Evolutionary conservation across 78 protist species (phyloP).

Genomic region (Anaeramoeba ignava): DNA sequence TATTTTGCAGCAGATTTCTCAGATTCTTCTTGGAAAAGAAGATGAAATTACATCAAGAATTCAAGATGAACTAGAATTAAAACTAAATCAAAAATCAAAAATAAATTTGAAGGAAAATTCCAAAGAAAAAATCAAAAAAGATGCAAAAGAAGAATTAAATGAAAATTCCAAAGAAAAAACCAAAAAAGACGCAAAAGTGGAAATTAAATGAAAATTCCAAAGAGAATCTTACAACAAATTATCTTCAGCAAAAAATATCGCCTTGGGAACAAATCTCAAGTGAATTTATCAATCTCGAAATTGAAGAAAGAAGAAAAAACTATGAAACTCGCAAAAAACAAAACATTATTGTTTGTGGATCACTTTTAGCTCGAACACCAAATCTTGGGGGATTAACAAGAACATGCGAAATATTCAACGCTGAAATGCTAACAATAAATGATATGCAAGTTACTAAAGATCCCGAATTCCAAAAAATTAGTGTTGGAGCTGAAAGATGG

Average conservation of each 20-base stretch:
- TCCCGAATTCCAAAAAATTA: conserved; percentile 1
- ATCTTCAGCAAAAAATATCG: not conserved
- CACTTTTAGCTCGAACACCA: not conserved
- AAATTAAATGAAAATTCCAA: too few species aligned
- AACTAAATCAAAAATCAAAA: too few species aligned
- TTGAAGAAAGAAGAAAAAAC: not conserved
- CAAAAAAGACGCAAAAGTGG: too few species aligned
- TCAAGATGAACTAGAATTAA: too few species aligned
- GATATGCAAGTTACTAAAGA: not conserved
- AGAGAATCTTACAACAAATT: too few species aligned
- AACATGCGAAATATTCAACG: not conserved
- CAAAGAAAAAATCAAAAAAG: too few species aligned
- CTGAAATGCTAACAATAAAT: not conserved
- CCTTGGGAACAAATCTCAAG: conserved; percentile 1
- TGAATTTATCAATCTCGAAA: not conserved
- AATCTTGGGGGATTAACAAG: conserved; percentile 10
- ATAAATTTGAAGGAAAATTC: too few species aligned
- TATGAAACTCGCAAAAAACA: not conserved
- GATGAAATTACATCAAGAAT: too few species aligned
- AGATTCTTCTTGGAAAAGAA: too few species aligned
- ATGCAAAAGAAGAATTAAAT: too few species aligned
- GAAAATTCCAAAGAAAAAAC: too few species aligned
- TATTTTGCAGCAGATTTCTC: too few species aligned
- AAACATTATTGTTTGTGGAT: conserved; percentile 1
- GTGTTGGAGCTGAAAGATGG: conserved; percentile 1